Evolutionary conservation across 1,284 basidiomycete genomes (phyloP), one percentile per base, ranked within the genome.

Genomic region (Malassezia sp.): DNA sequence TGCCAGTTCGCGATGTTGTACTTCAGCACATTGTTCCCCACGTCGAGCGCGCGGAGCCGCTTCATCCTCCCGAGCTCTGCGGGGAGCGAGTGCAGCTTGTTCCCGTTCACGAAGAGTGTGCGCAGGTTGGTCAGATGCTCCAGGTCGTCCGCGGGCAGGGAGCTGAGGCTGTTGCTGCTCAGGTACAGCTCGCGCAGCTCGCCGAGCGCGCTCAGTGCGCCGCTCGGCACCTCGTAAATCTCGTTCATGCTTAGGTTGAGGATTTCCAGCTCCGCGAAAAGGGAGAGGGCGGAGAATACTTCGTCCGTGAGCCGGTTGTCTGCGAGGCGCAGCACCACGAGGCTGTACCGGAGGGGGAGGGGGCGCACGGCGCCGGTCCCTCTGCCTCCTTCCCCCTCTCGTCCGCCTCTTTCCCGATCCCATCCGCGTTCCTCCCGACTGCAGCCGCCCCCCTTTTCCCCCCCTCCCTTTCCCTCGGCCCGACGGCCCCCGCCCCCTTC

Each of bases 1-100:
- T 91, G 86, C 83, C 83, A 91, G 67, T 97, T 99, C 62, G 88
- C 85, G 58, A 96, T 90, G 70, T 97, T 99, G 73, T 97, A 97
- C 77, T 87, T 90, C 72, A 99, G 76, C 42, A 81, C 73, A 70
- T 99, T 99, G 71, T 84, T 90, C 6, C 91, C 90, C 2, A 87
- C 93, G 67, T 99, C 93, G 52, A 99, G 76, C 22, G 84, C 80
- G 52, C 78, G 79, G 58, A 99, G 74, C 47, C 79, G 81, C 64
- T 79, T 79, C 56, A 96, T 77, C 64, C 85, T 85, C 27, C 82
- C 83, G 34, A 97, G 73, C 71, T 96, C 91, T 39, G 84, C 81
- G 1, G 91, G 93, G 5, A 97, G 73, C 14, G 87, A 91, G 71
- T 87, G 85, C 31, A 99, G 74, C 71, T 83, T 84, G 74, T 97